phyloP scores from a whole-genome alignment of 805 yeast species.

The Gaillardinia entomophila region DNA sequence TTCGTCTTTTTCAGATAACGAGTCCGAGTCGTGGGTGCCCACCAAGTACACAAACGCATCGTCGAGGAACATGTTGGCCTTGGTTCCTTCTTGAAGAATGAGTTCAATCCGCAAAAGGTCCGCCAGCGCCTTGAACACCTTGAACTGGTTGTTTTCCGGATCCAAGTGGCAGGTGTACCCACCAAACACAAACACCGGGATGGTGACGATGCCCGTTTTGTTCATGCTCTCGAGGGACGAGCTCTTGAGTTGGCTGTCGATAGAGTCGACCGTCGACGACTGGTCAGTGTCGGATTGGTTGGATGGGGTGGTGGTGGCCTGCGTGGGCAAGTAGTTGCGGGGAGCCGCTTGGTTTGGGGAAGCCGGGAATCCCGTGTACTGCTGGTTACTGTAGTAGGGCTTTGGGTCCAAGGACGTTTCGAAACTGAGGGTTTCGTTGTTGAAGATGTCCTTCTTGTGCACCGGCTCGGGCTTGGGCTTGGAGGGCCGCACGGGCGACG shows the following conservation, averaged over 20 bases:
- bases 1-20: slow-evolving; percentile 2
- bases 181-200: slow-evolving; percentile 33
- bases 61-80: slow-evolving; percentile 10
- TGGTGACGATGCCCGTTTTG: slow-evolving; percentile 13
- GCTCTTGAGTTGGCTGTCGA: slow-evolving; percentile 1
- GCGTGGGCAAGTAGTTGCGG: not conserved
- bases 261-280: not conserved
- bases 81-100: slow-evolving; percentile 13
- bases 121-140: slow-evolving; percentile 22
- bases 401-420: not conserved
- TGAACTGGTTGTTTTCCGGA: slow-evolving; percentile 7
- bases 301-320: not conserved
- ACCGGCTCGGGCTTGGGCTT: not conserved
- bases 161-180: slow-evolving; percentile 21
- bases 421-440: not conserved
- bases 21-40: slow-evolving; percentile 1
- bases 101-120: slow-evolving; percentile 32
- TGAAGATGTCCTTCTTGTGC: not conserved
- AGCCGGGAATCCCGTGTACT: not conserved
- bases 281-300: not conserved
- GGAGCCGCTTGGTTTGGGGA: not conserved
- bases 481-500: not conserved
- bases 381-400: not conserved
- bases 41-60: slow-evolving; percentile 14
- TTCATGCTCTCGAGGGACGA: slow-evolving; percentile 6